A percentile compares a stretch with the other conserved stretches of the same genome.
These are phyloP conservation scores for Cinnamomum chago DNA, from an alignment of 164 flowering plant genomes.

Conservation along the genomic window DNA sequence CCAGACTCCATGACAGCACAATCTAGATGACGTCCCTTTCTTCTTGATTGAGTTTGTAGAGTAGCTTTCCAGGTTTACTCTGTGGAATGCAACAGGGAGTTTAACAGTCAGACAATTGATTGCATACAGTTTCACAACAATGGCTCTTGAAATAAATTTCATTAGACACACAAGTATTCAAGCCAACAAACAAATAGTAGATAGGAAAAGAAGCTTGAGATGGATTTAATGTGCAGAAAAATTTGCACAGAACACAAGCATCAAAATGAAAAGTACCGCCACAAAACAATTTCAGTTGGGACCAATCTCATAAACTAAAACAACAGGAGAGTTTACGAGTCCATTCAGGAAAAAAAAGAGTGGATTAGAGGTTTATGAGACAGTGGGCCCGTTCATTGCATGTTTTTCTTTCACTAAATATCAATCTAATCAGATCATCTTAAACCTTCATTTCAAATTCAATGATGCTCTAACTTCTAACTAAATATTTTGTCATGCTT, in stretches of 20 bases:
- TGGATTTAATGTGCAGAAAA: not conserved
- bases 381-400: no score
- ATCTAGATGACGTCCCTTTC: constrained; percentile 24
- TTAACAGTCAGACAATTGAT: not conserved
- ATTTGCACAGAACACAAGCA: not conserved
- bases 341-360: no score
- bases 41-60: constrained; percentile 24
- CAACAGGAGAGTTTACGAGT: no score
- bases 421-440: no score
- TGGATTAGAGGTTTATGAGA: no score
- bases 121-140: no score
- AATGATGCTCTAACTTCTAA: no score
- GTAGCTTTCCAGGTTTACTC: constrained; percentile 28
- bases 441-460: no score
- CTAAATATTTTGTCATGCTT: no score
- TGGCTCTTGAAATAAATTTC: not conserved
- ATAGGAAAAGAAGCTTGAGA: not conserved
- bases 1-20: constrained; percentile 11
- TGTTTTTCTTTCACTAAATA: no score
- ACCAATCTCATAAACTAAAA: no score
- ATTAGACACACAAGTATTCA: no score
- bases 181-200: not conserved
- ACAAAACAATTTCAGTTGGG: not conserved
- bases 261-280: not conserved
- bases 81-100: constrained; percentile 16